These are phyloP conservation scores for Alternaria sp. DNA, from an alignment of 2,329 filamentous ascomycete genomes.

Conservation along the genomic window DNA sequence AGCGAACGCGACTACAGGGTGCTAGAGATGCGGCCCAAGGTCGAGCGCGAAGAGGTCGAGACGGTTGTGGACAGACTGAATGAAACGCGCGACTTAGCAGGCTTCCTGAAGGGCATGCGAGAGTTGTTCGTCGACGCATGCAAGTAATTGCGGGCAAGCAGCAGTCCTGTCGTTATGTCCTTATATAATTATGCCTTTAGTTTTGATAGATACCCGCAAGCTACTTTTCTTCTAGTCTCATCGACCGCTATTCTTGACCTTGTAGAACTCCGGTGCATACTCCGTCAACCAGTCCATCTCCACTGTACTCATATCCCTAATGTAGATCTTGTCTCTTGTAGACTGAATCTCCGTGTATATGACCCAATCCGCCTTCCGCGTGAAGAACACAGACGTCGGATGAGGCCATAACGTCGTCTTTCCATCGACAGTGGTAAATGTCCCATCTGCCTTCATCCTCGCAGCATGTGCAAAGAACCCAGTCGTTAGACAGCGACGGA, in stretches of 20 bases:
- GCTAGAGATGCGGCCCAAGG: conserved; percentile 77
- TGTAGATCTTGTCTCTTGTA: conserved; percentile 85
- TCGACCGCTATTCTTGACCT: conserved; percentile 30
- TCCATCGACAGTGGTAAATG: conserved; percentile 83
- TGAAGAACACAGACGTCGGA: conserved; percentile 93
- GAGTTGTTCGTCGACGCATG: conserved; percentile 70
- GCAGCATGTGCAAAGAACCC: conserved; percentile 95
- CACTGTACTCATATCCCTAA: conserved; percentile 90
- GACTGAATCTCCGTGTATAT: conserved; percentile 94
- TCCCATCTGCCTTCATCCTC: conserved; percentile 91
- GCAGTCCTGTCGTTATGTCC: not conserved
- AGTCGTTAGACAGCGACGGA: conserved; percentile 82
- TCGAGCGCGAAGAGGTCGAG: conserved; percentile 79
- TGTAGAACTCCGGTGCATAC: conserved; percentile 75
- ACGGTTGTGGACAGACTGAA: conserved; percentile 79
- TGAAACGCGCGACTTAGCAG: conserved; percentile 75
- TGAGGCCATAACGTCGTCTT: conserved; percentile 82
- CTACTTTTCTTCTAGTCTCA: not conserved
- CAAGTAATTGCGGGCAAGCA: conserved; percentile 43
- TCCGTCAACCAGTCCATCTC: conserved; percentile 92
- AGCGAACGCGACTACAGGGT: conserved; percentile 84
- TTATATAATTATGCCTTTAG: not conserved
- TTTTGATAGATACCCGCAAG: conserved; percentile 4
- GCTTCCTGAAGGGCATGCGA: conserved; percentile 81
- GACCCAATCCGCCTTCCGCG: conserved; percentile 95